A percentile compares a stretch with the other conserved stretches of the same genome.
These are phyloP conservation scores for Jatropha podagrica DNA, from an alignment of 441 rosid species.

Conservation along the genomic window DNA sequence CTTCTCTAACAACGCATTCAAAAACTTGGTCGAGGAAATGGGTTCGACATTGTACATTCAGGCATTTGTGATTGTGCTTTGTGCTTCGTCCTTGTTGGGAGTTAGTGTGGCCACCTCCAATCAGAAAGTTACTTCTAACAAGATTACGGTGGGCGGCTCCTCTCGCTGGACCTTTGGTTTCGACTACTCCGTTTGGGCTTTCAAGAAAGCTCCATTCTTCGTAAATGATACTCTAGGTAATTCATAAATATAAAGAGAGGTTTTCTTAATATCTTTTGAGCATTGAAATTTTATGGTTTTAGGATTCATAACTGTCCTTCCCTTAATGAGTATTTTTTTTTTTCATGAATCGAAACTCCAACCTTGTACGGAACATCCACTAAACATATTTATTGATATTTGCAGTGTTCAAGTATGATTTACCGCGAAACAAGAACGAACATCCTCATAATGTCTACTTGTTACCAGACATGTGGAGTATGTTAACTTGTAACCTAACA, in stretches of 20 bases:
- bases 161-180: conserved; percentile 50
- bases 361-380: too few species aligned
- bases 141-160: conserved; percentile 57
- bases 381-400: too few species aligned
- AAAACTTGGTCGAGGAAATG: conserved; percentile 22
- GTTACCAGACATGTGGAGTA: conserved; percentile 47
- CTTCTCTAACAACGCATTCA: too few species aligned
- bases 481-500: conserved; percentile 40
- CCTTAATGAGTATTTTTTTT: conserved; percentile 34
- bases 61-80: conserved; percentile 29
- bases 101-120: conserved; percentile 30
- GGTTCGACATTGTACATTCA: conserved; percentile 13
- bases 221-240: conserved; percentile 33
- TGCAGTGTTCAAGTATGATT: conserved; percentile 60
- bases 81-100: conserved; percentile 32
- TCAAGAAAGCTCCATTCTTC: conserved; percentile 52
- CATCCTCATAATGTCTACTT: conserved; percentile 62
- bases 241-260: too few species aligned
- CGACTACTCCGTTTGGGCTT: conserved; percentile 50
- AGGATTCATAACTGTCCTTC: conserved; percentile 4
- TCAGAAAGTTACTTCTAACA: conserved; percentile 27
- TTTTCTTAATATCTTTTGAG: too few species aligned
- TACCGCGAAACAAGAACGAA: conserved; percentile 35
- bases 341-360: too few species aligned
- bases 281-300: too few species aligned